Percentiles rank a stretch among this genome's conserved stretches.
Conservation (phyloP, 139 green algal genomes). For the Dunaliella sp. region DNA sequence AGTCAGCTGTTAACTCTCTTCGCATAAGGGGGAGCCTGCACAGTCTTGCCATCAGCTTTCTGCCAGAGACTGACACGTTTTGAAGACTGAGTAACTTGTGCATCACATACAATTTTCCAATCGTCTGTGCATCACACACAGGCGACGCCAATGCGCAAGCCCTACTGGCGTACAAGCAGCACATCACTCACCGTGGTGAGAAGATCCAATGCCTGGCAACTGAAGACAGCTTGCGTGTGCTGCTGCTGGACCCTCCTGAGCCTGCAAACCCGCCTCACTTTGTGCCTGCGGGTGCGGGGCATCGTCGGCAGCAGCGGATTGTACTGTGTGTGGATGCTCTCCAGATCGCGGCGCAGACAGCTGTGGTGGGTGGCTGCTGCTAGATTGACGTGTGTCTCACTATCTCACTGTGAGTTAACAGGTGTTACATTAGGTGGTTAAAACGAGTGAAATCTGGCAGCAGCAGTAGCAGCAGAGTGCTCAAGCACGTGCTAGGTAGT, state of each 20-base stretch:
- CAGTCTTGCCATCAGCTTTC: too few relatives aligned
- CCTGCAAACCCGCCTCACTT: neutral
- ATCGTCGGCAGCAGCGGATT: neutral
- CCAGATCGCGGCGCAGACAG: neutral
- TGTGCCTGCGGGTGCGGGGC: neutral
- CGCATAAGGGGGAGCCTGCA: too few relatives aligned
- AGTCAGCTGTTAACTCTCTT: too few relatives aligned
- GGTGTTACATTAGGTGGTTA: neutral
- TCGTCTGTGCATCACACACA: too few relatives aligned
- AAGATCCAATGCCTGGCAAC: neutral
- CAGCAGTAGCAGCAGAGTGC: neutral
- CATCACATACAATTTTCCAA: too few relatives aligned
- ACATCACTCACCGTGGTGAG: neutral
- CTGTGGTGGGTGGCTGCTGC: neutral
- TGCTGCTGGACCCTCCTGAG: neutral
- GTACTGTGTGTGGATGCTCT: neutral
- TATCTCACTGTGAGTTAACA: too few relatives aligned
- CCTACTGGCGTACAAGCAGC: neutral
- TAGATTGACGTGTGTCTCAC: neutral
- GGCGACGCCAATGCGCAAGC: neutral
- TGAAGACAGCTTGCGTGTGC: neutral
- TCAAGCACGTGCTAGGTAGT: neutral
- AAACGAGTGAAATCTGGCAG: neutral
- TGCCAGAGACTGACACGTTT: too few relatives aligned
- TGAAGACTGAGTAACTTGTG: too few relatives aligned